Evolutionary conservation across 2,329 filamentous ascomycete genomes (phyloP), one percentile per base, ranked within the genome.

Genomic region (Cordyceps cateniannulata): DNA sequence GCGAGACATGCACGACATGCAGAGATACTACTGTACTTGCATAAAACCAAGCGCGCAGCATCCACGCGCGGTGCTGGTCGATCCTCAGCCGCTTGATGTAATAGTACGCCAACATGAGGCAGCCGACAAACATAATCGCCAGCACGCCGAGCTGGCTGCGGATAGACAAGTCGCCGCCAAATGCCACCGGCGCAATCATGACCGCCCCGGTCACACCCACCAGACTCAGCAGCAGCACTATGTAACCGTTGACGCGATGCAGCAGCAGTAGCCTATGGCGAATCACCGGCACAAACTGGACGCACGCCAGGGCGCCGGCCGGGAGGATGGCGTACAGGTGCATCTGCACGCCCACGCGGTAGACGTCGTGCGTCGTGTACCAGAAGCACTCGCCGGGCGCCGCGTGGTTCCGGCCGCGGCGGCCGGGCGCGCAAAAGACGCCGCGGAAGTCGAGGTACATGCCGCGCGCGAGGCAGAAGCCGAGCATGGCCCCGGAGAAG

Each of bases 1-100:
- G 35, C 8, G 10, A 5, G 10, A 44, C 42, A 22, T 62, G n/a
- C 42, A 44, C 14, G 8, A 4, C 42, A 44, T 20, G 12, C 29
- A 32, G 8, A 32, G 8, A 32, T 10, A 32, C 29, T 8, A 29
- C 27, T 4, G 27, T 29, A 47, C 53, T 18, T 56, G 77, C 72
- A 62, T 79, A 79, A 53, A 79, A 72, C 78, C 78, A 79, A 3
- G 79, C 75, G 12, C 83, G 69, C 22, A 86, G 66, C 83, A 86
- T 86, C 83, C 83, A 86, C 3, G 81, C 80, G 0, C 84, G 76
- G 62, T 86, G 84, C 66, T 85, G 78, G 35, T 85, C 82, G 54
- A 88, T 82, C 66, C 86, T 83, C 5, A 85, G 68, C 4, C 74
- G 71, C 69, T 82, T 85, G 69, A 87, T 79, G 64, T 85, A 85